Conservation (phyloP, 129 eudicot species). For the Chrysanthemum makinoi region DNA sequence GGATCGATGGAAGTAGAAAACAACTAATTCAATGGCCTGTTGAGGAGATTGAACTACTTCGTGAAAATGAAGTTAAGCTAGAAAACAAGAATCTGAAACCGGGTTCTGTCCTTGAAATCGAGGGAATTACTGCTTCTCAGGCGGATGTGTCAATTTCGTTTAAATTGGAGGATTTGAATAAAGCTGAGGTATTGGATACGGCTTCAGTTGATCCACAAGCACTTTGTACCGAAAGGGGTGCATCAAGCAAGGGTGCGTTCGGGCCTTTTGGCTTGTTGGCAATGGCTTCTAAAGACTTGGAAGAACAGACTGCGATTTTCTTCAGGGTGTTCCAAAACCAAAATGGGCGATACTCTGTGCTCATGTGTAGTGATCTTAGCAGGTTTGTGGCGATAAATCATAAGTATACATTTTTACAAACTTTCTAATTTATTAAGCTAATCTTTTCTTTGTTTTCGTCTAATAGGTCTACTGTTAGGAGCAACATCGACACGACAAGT, state of each 20-base stretch:
- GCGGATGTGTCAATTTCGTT: slow-evolving; percentile 59
- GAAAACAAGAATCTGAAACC: slow-evolving; percentile 19
- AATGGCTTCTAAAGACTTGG: slow-evolving; percentile 49
- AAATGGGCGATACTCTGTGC: slow-evolving; percentile 36
- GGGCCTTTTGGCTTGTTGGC: slow-evolving; percentile 65
- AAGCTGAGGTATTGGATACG: slow-evolving; percentile 51
- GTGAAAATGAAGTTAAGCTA: slow-evolving; percentile 32
- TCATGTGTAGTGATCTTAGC: slow-evolving; percentile 69
- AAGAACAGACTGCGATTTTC: slow-evolving; percentile 58
- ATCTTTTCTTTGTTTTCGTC: not conserved
- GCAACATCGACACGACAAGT: slow-evolving; percentile 39
- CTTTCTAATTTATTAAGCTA: not conserved
- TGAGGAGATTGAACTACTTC: slow-evolving; percentile 40
- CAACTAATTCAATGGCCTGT: slow-evolving; percentile 52
- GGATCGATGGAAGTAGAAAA: slow-evolving; percentile 36
- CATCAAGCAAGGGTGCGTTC: slow-evolving; percentile 36
- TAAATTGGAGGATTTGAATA: slow-evolving; percentile 27
- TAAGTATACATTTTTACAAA: not conserved
- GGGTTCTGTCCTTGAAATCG: slow-evolving; percentile 27
- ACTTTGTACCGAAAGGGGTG: slow-evolving; percentile 44
- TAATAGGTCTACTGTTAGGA: slow-evolving; percentile 49
- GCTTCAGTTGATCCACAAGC: slow-evolving; percentile 40
- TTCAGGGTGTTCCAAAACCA: slow-evolving; percentile 46
- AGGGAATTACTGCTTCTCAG: slow-evolving; percentile 44
- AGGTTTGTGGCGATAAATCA: slow-evolving; percentile 31